Evolutionary conservation across 2,329 filamentous ascomycete species (phyloP), one percentile per base, ranked within the genome.

Genomic region (Aureobasidium vineae): DNA sequence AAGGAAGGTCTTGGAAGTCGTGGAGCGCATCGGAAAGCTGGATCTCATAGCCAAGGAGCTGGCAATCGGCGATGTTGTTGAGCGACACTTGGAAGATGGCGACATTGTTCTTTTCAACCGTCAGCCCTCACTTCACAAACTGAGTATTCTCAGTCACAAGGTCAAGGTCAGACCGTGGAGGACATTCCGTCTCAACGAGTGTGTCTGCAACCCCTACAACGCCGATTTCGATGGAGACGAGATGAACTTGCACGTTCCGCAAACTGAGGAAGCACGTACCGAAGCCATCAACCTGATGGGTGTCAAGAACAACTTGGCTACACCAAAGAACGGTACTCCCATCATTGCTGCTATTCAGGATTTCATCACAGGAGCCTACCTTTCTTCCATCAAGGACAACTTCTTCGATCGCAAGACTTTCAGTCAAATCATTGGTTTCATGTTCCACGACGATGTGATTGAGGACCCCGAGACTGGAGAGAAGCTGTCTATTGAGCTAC

Each of bases 281-380:
- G 95, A 99, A 78, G 95, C 95, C 0, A 96, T 96, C 73, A 92
- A 94, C 71, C 81, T 99, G 56, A 99, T 99, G 95, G 95, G 95
- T 49, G 93, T 99, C 66, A 97, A 97, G 79, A 88, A 98, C 82
- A 99, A 99, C 76, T 79, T 99, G 67, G 90, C 90, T 3, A 99
- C 95, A 0, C 95, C 95, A 0, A 97, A 97, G 78, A 98, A 98
- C 79, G 95, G 95, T 75, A 94, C 97, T 72, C 95, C 95, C 1
- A 96, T 99, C 72, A 98, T 99, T 79, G 92, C 93, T 21, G 94
- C 95, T n/a, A 99, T 96, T 36, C 95, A 99, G 74, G 95, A 99
- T 83, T 99, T 99, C 80, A 98, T 99, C 72, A 98, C 94, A 31
- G 93, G 93, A 4, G 91, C 95, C 0, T 99, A 92, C 75, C 80